Evolutionary conservation across 2,329 filamentous ascomycete species (phyloP).

Genomic region (Pyricularia grisea): DNA sequence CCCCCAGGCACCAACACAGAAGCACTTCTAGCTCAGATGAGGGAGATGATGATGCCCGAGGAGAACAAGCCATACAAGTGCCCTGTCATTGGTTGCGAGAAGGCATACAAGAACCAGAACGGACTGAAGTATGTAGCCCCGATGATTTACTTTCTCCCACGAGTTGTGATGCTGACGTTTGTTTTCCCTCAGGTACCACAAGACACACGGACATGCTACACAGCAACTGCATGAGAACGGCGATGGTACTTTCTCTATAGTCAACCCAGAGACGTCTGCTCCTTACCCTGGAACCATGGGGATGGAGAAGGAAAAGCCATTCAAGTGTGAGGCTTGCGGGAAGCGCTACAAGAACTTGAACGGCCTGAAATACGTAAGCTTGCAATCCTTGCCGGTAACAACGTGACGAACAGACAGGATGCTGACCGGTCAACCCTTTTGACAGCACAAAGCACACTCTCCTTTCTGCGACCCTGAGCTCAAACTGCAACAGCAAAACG

Average conservation of each 20-base stretch:
- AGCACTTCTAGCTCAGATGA: conserved; percentile 45
- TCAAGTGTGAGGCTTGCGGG: conserved; percentile 91
- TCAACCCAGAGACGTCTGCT: conserved; percentile 88
- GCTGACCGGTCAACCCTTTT: neutral
- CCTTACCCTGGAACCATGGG: conserved; percentile 93
- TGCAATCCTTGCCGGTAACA: neutral
- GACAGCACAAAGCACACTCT: conserved; percentile 68
- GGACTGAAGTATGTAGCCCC: conserved; percentile 69
- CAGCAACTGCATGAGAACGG: conserved; percentile 95
- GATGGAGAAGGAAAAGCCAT: conserved; percentile 99
- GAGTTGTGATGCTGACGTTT: neutral
- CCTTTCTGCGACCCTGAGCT: conserved; percentile 83
- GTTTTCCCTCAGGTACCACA: conserved; percentile 46
- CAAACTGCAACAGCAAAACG: conserved; percentile 30
- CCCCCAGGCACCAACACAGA: conserved; percentile 65
- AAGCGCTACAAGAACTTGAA: conserved; percentile 99
- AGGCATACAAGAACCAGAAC: conserved; percentile 99
- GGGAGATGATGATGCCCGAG: conserved; percentile 60
- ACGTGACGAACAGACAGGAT: neutral
- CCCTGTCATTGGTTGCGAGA: conserved; percentile 95
- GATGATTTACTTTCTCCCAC: neutral
- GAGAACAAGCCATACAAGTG: conserved; percentile 98
- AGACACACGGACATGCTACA: conserved; percentile 86
- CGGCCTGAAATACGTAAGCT: conserved; percentile 81
- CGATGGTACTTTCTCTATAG: conserved; percentile 95